Conservation (phyloP, 345 rosid species). For the Erysimum cheiranthoides region DNA sequence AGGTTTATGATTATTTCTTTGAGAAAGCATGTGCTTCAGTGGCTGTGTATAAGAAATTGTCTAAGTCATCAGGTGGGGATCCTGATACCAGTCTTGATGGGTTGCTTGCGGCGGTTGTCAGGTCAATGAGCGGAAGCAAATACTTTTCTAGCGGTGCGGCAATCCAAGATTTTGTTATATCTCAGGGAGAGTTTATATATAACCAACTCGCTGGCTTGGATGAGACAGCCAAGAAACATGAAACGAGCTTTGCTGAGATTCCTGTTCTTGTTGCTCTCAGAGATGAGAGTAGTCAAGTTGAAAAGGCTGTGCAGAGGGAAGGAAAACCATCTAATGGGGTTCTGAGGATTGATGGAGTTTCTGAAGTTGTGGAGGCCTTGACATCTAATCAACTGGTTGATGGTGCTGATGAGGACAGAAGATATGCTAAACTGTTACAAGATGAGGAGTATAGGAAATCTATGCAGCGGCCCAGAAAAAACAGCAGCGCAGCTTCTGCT, state of each 20-base stretch:
- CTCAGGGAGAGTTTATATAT: conserved; percentile 76
- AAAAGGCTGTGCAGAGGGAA: conserved; percentile 36
- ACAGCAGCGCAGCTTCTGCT: conserved; percentile 49
- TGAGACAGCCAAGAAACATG: conserved; percentile 56
- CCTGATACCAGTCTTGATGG: conserved; percentile 68
- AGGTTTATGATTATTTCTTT: conserved; percentile 55
- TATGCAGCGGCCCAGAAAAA: conserved; percentile 55
- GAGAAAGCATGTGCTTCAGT: conserved; percentile 65
- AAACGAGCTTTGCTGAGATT: conserved; percentile 49
- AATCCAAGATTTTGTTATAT: conserved; percentile 58
- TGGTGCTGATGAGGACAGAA: conserved; percentile 65
- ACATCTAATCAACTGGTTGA: conserved; percentile 33
- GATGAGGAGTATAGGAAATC: conserved; percentile 77
- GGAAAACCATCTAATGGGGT: conserved; percentile 42
- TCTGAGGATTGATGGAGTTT: conserved; percentile 52
- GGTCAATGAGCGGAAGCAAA: conserved; percentile 62
- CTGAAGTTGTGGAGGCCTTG: conserved; percentile 40
- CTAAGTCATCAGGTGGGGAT: conserved; percentile 61
- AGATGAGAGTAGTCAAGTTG: conserved; percentile 53
- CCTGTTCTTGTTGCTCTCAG: conserved; percentile 61
- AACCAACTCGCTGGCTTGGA: conserved; percentile 73
- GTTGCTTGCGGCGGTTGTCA: conserved; percentile 64
- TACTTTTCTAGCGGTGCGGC: conserved; percentile 52
- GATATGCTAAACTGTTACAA: conserved; percentile 67
- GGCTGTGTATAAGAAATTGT: conserved; percentile 67